Evolutionary conservation across 2,329 filamentous ascomycete genomes (phyloP), one percentile per base, ranked within the genome.

Genomic region (Talaromyces sp.): DNA sequence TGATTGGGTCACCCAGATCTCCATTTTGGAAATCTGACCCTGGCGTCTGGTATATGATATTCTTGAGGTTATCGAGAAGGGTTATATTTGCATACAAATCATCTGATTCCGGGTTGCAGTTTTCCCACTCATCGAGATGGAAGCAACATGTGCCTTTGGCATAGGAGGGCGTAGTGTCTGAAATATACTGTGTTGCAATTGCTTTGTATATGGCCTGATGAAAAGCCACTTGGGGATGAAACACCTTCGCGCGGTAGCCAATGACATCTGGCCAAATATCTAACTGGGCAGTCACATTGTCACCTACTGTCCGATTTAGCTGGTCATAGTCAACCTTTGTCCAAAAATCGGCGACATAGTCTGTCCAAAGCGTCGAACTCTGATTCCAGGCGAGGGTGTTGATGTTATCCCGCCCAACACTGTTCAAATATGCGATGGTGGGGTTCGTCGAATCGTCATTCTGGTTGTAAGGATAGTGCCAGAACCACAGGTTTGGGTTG

Each of bases 11-110:
- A 47, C 59, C 59, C 40, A 61, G 40, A 29, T 47, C 59, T 43
- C 40, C 59, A 36, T 51, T 51, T 13, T 27, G 38, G 38, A 51
- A 47, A 51, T 61, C 38, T 36, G 38, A 36, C 59, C 45, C 38
- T 34, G 59, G 59, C 38, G 59, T 61, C 59, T 51, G 59, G 59
- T 61, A 61, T 27, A 61, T 61, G 59, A 61, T 29, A 47, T 61
- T 61, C 43, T 61, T 61, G 40, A 19, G 22, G 59, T 49, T 61
- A 22, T 61, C 38, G 27, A 61, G 40, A 56, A 60, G 58, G 25
- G 58, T 60, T 43, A 60, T 60, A 22, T 60, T 60, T 43, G 58
- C 58, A 45, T 60, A 60, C 58, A 60, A 43, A 47, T 60, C 40
- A 43, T 60, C 40, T 27, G 36, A 43, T 43, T 60, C 58, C 36